These are phyloP conservation scores for Trichosporon coremiiforme DNA, from an alignment of 1,284 basidiomycete species.

Conservation along the genomic window DNA sequence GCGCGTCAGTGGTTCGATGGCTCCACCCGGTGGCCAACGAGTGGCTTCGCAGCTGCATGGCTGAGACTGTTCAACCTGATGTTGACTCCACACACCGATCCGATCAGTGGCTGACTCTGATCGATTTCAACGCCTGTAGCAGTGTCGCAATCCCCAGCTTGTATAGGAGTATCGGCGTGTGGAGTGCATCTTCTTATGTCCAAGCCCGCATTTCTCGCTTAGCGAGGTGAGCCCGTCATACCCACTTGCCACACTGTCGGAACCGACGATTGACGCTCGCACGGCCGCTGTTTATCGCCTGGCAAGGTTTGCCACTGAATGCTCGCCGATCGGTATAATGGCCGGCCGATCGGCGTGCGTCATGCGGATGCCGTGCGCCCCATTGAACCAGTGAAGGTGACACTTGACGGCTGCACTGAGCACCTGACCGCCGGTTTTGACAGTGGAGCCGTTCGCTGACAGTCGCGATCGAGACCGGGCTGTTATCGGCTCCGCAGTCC, in stretches of 20 bases:
- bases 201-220: neutral
- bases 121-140: neutral
- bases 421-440: neutral
- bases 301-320: neutral
- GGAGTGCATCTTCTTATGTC: neutral
- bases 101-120: neutral
- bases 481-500: no score
- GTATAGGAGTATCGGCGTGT: neutral
- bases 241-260: no score
- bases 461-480: no score
- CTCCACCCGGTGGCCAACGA: no score
- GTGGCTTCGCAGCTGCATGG: neutral
- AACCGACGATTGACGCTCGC: neutral
- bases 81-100: neutral
- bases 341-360: neutral
- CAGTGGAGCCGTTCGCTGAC: neutral
- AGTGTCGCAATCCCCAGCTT: neutral
- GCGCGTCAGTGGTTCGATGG: no score
- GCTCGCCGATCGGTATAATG: neutral
- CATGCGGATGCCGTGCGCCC: neutral
- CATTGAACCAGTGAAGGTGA: neutral
- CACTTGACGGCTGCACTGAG: neutral
- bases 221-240: neutral
- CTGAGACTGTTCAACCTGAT: neutral
- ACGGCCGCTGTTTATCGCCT: neutral